A percentile compares a stretch with the other conserved stretches of the same genome.
These are phyloP conservation scores for Incumbomyces lentus DNA, from an alignment of 2,329 filamentous ascomycete species.

Conservation along the genomic window DNA sequence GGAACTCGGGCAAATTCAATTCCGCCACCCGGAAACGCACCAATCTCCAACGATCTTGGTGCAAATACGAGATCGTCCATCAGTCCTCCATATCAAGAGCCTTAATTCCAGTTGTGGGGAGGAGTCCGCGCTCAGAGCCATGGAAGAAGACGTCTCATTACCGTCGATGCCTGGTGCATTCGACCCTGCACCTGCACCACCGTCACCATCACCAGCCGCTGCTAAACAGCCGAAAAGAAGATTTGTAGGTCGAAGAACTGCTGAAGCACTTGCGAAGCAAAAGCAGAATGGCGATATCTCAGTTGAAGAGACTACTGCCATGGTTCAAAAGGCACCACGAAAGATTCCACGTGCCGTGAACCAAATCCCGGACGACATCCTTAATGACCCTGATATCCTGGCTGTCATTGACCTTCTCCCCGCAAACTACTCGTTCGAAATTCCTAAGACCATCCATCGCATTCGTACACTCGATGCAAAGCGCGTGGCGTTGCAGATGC, in stretches of 20 bases:
- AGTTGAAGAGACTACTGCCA: constrained; percentile 51
- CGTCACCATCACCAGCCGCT: constrained; percentile 5
- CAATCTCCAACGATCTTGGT: neutral
- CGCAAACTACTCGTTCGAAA: constrained; percentile 96
- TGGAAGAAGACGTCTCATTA: constrained; percentile 9
- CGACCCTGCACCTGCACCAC: constrained; percentile 4
- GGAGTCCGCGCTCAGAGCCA: neutral
- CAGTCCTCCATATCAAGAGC: neutral
- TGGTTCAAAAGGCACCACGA: constrained; percentile 47
- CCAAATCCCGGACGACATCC: constrained; percentile 77
- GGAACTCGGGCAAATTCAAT: neutral
- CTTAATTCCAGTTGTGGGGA: neutral
- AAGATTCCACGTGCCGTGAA: constrained; percentile 74
- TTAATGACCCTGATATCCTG: constrained; percentile 75
- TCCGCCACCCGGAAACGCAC: neutral
- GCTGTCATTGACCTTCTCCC: constrained; percentile 79
- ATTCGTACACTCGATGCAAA: constrained; percentile 71
- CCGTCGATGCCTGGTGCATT: constrained; percentile 18
- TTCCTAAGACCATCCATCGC: constrained; percentile 94
- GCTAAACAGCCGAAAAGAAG: constrained; percentile 67
- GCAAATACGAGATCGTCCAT: neutral
- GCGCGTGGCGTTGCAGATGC: constrained; percentile 89
- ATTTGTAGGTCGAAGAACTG: constrained; percentile 75
- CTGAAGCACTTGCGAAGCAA: constrained; percentile 46
- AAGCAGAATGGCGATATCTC: constrained; percentile 53